Evolutionary conservation across 2,329 filamentous ascomycete species (phyloP), one percentile per base, ranked within the genome.

Genomic region (Aspergillus ochraceoroseus): DNA sequence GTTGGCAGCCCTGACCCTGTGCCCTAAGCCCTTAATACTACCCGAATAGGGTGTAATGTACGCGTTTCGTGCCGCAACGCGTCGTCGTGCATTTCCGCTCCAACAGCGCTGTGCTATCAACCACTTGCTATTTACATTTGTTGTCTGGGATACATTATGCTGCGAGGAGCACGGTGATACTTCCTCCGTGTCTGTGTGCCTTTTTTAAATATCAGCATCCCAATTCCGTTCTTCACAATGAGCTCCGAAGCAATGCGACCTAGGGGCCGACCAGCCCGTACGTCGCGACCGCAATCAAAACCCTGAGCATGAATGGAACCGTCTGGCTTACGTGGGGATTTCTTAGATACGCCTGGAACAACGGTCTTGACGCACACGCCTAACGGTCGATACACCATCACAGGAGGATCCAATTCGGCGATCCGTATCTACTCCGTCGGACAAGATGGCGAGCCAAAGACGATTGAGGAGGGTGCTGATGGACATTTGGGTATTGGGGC

Each of bases 381-480:
- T 5, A 82, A 94, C 63, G 92, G 94, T 47, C 77, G 76, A 53
- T 86, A 85, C 55, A 75, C 98, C 43, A 80, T 96, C 51, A 96
- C 92, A 7, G 89, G 88, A 46, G 92, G 92, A 49, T 84, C 87
- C 44, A 95, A 96, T 70, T 94, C 94, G 58, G 87, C 87, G 5
- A 88, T 95, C 57, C 85, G 94, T 34, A 79, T 96, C 34, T 98
- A 94, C 71, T 86, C 83, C 52, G 92, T 89, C 9, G 87, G 87
- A 45, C 92, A 85, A 26, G 85, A 94, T 68, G 89, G 88, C 54
- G 92, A 98, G 63, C 92, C 94, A 7, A 81, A 79, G 43, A 95
- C 90, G 42, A 83, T 98, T 41, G 90, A 96, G 61, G 87, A 95
- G 49, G 87, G 84, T 39, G 84, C 85, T 46, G 90, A 95, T 53